Evolutionary conservation across 129 eudicot species (phyloP), one percentile per base, ranked within the genome.

Genomic region (Chrysanthemum lavandulifolium): DNA sequence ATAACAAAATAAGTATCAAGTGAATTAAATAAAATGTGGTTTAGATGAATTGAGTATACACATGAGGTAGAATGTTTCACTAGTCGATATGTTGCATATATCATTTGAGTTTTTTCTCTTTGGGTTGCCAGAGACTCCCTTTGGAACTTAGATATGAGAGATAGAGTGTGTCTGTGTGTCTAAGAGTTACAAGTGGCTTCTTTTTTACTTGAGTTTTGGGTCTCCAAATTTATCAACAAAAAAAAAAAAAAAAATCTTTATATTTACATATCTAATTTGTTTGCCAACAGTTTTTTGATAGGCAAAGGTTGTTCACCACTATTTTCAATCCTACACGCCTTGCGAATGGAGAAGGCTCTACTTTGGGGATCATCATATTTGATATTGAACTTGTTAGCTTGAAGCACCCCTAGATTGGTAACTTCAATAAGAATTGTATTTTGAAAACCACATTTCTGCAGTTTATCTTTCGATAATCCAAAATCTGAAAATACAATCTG

Each of bases 331-430:
- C 98, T 6, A 89, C 98, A 0, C 95, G 97, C 51, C 78, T 93
- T 61, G 97, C 97, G 52, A 89, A 87, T 73, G 98, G 92, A 33
- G 98, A 93, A 87, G 96, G 98, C 29, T 86, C 98, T 31, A 93
- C 97, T 3, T 78, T 93, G 78, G 98, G 98, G 78, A 89, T 88
- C 57, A 81, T 93, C 74, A 73, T 93, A 72, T 93, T 93, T 75
- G 98, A 89, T 80, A 90, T 93, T 50, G 97, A 93, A 78, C 82
- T 93, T 55, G 97, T 93, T 67, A 84, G 86, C 70, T 9, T 93
- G 63, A 85, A 84, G 68, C 95, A 76, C 76, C 71, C 31, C 7
- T 78, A 65, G 72, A 54, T 47, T 43, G 31, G 64, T 15, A 16
- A 53, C 48, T 36, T 67, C 57, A n/a, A 61, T 4, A 4, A 12